Conservation (phyloP, 345 rosid genomes). For the Bruguiera parviflora region DNA sequence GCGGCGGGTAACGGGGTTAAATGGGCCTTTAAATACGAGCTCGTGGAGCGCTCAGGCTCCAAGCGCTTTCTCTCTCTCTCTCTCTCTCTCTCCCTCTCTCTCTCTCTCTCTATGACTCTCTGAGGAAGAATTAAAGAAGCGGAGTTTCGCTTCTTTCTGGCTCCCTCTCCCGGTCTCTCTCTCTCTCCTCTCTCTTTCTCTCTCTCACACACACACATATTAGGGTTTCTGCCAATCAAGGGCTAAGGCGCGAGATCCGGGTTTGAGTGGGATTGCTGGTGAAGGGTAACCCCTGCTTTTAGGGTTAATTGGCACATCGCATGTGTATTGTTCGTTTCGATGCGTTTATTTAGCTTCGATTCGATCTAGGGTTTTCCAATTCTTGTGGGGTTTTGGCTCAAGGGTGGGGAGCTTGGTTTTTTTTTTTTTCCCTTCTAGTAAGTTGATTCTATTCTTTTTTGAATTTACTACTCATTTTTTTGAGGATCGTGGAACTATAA, state of each 20-base stretch:
- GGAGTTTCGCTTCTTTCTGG: not conserved
- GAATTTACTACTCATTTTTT: not conserved
- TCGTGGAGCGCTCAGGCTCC: not conserved
- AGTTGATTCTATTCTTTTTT: not conserved
- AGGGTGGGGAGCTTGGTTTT: constrained; percentile 6
- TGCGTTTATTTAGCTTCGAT: constrained; percentile 21
- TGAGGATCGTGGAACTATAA: not conserved
- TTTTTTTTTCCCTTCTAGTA: not conserved
- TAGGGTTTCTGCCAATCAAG: constrained; percentile 15
- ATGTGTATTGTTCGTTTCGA: constrained; percentile 8
- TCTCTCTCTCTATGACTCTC: not conserved
- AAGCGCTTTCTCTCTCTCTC: not conserved
- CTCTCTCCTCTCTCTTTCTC: not conserved
- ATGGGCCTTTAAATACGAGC: constrained; percentile 25
- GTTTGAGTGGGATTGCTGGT: constrained; percentile 14
- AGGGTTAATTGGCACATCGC: constrained; percentile 18
- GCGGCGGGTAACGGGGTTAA: not conserved
- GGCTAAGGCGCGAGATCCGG: constrained; percentile 23
- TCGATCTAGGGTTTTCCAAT: constrained; percentile 25
- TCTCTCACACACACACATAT: not conserved
- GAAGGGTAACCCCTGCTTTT: constrained; percentile 1
- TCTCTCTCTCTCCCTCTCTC: not conserved
- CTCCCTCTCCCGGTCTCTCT: not conserved
- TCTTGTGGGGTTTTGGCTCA: constrained; percentile 1
- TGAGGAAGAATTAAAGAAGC: constrained; percentile 5